Conservation (phyloP, 208 protist genomes). For the Strigomonas oncopelti region DNA sequence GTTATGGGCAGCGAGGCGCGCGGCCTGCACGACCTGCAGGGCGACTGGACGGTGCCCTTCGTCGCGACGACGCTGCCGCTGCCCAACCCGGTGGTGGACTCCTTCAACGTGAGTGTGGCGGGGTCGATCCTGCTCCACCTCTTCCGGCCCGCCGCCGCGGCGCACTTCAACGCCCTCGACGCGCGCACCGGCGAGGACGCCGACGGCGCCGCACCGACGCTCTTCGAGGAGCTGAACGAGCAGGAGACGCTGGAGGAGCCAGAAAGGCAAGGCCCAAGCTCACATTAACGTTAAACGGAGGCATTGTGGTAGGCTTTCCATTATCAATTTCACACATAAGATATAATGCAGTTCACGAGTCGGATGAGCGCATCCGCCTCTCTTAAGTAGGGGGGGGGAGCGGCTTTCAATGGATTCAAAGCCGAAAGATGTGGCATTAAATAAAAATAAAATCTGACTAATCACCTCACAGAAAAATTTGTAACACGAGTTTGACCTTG, state of each 20-base stretch:
- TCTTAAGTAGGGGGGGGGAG: too few relatives aligned
- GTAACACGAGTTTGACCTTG: too few relatives aligned
- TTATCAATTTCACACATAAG: too few relatives aligned
- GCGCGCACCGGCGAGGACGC: background rate
- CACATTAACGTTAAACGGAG: too few relatives aligned
- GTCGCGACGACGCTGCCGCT: conserved; percentile 65
- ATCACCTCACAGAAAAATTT: too few relatives aligned
- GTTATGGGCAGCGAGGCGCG: conserved; percentile 77
- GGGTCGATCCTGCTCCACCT: conserved; percentile 70
- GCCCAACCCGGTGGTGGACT: conserved; percentile 62
- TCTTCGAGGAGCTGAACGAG: background rate
- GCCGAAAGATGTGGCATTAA: too few relatives aligned
- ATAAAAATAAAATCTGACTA: too few relatives aligned
- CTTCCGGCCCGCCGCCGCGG: conserved; percentile 50
- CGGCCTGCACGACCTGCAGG: conserved; percentile 45
- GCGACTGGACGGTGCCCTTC: conserved; percentile 58
- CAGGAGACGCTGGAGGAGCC: conserved; percentile 4
- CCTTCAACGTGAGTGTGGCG: conserved; percentile 78
- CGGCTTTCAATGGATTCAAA: too few relatives aligned
- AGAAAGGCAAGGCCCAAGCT: background rate
- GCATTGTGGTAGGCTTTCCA: too few relatives aligned
- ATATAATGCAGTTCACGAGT: too few relatives aligned
- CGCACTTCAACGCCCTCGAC: conserved; percentile 36
- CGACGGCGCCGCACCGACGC: too few relatives aligned
- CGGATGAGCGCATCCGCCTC: too few relatives aligned